Conservation (phyloP, 495 filamentous ascomycete species). For the Parathielavia appendiculata region DNA sequence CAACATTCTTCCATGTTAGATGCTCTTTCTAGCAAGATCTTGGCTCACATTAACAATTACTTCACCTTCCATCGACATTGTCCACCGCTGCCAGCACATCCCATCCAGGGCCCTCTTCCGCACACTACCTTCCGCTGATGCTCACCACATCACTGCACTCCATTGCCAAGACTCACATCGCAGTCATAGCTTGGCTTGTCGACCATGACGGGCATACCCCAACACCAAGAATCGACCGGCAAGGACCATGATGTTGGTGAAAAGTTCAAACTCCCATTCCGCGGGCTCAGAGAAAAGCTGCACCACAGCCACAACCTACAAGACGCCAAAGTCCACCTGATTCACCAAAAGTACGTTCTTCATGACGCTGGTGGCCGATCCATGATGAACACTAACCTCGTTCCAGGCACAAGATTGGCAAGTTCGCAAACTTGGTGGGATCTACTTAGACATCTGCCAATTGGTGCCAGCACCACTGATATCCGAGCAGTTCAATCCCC, state of each 20-base stretch:
- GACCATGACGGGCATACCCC: neutral
- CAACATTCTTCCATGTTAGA: too few relatives aligned
- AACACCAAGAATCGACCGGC: conserved; percentile 4
- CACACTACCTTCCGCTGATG: neutral
- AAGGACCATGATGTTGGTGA: conserved; percentile 23
- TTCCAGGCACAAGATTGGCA: conserved; percentile 48
- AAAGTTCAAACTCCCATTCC: conserved; percentile 38
- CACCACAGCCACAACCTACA: conserved; percentile 39
- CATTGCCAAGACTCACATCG: neutral
- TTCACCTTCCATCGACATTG: too few relatives aligned
- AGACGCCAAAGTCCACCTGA: conserved; percentile 44
- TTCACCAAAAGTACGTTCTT: conserved; percentile 43
- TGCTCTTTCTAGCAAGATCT: too few relatives aligned
- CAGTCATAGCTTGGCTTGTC: neutral
- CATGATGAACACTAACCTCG: neutral
- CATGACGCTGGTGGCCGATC: neutral
- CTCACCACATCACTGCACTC: neutral
- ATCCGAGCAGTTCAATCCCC: conserved; percentile 58
- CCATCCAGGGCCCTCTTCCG: too few relatives aligned
- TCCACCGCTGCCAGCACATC: too few relatives aligned
- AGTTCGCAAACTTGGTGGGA: conserved; percentile 49
- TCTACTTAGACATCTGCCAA: neutral
- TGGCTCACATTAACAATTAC: too few relatives aligned
- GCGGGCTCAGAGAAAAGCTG: conserved; percentile 45
- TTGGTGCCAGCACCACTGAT: neutral